Evolutionary conservation across 2,329 filamentous ascomycete genomes (phyloP).

Genomic region (Teratosphaeria gauchensis): DNA sequence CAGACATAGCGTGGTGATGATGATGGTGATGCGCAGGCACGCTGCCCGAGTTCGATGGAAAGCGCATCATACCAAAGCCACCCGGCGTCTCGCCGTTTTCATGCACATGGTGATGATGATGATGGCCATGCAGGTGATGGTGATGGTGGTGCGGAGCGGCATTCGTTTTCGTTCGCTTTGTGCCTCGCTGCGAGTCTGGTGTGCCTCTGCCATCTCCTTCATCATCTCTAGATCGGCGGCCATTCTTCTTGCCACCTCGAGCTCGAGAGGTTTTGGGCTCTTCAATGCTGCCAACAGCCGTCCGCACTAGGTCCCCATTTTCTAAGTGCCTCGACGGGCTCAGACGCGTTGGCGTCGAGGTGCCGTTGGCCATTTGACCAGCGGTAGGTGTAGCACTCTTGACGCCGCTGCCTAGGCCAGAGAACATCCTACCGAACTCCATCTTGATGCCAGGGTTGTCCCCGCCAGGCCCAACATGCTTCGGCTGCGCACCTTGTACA

Average conservation of each 20-base stretch:
- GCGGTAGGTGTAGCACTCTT: slow-evolving; percentile 42
- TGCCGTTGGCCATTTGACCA: slow-evolving; percentile 40
- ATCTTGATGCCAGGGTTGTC: slow-evolving; percentile 81
- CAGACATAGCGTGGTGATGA: slow-evolving; percentile 32
- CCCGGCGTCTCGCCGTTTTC: slow-evolving; percentile 18
- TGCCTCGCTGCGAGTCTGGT: slow-evolving; percentile 44
- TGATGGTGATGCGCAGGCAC: slow-evolving; percentile 18
- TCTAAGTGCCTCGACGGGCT: slow-evolving; percentile 23
- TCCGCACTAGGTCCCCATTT: slow-evolving; percentile 16
- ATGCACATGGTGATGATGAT: slow-evolving; percentile 26
- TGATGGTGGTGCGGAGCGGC: slow-evolving; percentile 51
- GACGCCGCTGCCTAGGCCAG: slow-evolving; percentile 70
- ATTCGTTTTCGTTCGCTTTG: slow-evolving; percentile 50
- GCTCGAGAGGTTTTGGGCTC: slow-evolving; percentile 30
- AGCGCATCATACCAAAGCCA: slow-evolving; percentile 24
- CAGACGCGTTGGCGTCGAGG: slow-evolving; percentile 42
- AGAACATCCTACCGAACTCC: slow-evolving; percentile 90
- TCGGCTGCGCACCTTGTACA: slow-evolving; percentile 81
- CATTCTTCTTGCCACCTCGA: slow-evolving; percentile 44
- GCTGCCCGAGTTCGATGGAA: slow-evolving; percentile 19
- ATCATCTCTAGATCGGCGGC: slow-evolving; percentile 66
- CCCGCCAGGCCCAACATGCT: slow-evolving; percentile 65
- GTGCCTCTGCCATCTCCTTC: slow-evolving; percentile 38
- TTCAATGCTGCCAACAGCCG: slow-evolving; percentile 23
- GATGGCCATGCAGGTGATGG: slow-evolving; percentile 36